Conservation (phyloP, 2,329 filamentous ascomycete genomes). For the Epichloe glyceriae region DNA sequence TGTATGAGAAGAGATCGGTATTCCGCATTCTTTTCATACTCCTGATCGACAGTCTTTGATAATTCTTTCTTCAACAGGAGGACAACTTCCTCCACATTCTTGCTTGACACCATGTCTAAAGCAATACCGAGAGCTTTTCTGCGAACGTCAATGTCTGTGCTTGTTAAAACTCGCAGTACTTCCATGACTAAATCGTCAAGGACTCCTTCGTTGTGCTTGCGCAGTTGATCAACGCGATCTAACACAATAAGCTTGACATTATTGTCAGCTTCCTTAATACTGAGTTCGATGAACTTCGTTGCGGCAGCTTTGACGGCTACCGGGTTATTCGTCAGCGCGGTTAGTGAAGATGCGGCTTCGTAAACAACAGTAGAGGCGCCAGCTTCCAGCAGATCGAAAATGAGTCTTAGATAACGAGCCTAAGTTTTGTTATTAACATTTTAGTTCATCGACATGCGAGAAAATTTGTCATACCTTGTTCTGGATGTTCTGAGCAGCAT, state of each 20-base stretch:
- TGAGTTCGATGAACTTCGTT: slow-evolving; percentile 89
- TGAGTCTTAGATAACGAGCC: slow-evolving; percentile 83
- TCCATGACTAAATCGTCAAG: slow-evolving; percentile 95
- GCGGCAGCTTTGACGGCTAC: slow-evolving; percentile 96
- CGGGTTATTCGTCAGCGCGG: slow-evolving; percentile 86
- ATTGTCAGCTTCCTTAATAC: slow-evolving; percentile 96
- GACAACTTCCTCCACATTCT: slow-evolving; percentile 96
- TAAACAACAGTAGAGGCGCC: slow-evolving; percentile 91
- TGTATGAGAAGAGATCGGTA: slow-evolving; percentile 93
- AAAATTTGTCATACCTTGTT: slow-evolving; percentile 57
- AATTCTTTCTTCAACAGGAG: slow-evolving; percentile 95
- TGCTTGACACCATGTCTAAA: slow-evolving; percentile 95
- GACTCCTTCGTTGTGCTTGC: slow-evolving; percentile 79
- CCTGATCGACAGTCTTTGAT: slow-evolving; percentile 92
- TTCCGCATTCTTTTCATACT: slow-evolving; percentile 96
- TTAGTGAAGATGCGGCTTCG: slow-evolving; percentile 90
- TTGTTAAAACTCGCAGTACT: slow-evolving; percentile 85
- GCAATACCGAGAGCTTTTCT: slow-evolving; percentile 83
- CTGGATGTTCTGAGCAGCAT: slow-evolving; percentile 84
- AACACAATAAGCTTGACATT: slow-evolving; percentile 98
- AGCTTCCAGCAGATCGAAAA: slow-evolving; percentile 92
- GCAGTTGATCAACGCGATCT: slow-evolving; percentile 78
- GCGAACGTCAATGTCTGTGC: slow-evolving; percentile 89
- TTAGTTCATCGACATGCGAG: slow-evolving; percentile 14
- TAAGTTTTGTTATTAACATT: slow-evolving; percentile 20